A percentile compares a stretch with the other conserved stretches of the same genome.
Evolutionary conservation across 345 rosid species (phyloP).

Genomic region (Syzygium oleosum): DNA sequence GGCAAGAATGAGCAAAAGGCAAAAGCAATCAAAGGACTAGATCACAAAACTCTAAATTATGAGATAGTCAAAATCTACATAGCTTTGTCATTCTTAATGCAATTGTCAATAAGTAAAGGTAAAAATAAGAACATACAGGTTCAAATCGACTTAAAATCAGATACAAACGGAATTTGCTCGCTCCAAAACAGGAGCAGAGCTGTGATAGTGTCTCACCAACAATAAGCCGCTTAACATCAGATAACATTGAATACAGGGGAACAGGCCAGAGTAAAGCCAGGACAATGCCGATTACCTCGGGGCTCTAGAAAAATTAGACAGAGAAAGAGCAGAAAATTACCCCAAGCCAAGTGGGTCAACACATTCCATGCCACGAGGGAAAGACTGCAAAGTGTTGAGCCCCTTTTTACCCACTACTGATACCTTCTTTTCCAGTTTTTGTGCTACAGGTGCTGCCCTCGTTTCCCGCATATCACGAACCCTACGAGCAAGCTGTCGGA

Average conservation of each 20-base stretch:
- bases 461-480: slow-evolving; percentile 96
- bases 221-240: background rate
- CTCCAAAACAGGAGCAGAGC: background rate
- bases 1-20: slow-evolving; percentile 3
- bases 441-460: slow-evolving; percentile 71
- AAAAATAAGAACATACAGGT: background rate
- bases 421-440: slow-evolving; percentile 55
- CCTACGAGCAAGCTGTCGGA: slow-evolving; percentile 75
- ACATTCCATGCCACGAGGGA: slow-evolving; percentile 96
- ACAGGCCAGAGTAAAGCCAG: background rate
- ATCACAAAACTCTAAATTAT: background rate
- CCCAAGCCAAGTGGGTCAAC: slow-evolving; percentile 93
- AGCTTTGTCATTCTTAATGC: background rate
- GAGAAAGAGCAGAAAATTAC: slow-evolving; percentile 25
- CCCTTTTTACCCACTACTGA: slow-evolving; percentile 34
- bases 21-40: background rate
- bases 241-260: background rate
- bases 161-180: background rate
- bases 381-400: slow-evolving; percentile 60
- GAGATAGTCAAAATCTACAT: background rate
- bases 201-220: background rate
- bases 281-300: background rate
- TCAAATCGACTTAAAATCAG: background rate
- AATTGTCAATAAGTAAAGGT: background rate
- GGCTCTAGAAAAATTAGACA: background rate